These are phyloP conservation scores for Paecilomyces sp. DNA, from an alignment of 2,329 filamentous ascomycete species.

Conservation along the genomic window DNA sequence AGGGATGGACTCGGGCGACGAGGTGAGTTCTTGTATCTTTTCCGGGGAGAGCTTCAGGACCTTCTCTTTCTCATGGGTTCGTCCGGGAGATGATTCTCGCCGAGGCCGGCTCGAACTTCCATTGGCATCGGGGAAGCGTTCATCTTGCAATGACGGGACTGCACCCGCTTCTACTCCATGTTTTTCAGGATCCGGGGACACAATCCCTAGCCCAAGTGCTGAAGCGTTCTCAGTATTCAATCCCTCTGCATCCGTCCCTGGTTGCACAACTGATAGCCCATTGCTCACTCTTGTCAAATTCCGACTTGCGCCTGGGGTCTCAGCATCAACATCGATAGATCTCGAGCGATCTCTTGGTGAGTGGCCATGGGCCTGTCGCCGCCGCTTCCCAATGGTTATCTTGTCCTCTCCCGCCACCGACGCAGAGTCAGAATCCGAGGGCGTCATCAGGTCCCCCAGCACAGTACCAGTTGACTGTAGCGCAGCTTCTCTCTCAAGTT, in stretches of 20 bases:
- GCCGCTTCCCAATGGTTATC: neutral
- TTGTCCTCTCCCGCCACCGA: neutral
- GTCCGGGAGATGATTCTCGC: slow-evolving; percentile 2
- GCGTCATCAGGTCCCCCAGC: neutral
- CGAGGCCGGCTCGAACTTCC: neutral
- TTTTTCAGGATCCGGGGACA: neutral
- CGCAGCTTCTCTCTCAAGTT: neutral
- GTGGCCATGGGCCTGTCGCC: neutral
- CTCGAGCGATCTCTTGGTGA: neutral
- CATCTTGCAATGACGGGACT: neutral
- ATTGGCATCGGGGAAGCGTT: neutral
- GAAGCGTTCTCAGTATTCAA: neutral
- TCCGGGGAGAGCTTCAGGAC: slow-evolving; percentile 44
- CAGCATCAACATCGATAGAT: neutral
- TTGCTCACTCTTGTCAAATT: neutral
- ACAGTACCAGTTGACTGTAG: neutral
- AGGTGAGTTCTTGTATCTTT: slow-evolving; percentile 44
- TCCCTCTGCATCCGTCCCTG: neutral
- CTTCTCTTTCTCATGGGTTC: slow-evolving; percentile 20
- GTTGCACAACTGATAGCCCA: neutral
- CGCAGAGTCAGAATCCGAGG: neutral
- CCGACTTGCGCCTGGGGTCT: neutral
- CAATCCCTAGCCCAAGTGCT: neutral
- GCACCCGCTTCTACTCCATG: neutral
- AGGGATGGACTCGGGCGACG: slow-evolving; percentile 43